Evolutionary conservation across 2,329 filamentous ascomycete species (phyloP), one percentile per base, ranked within the genome.

Genomic region (Bertia moriformis): DNA sequence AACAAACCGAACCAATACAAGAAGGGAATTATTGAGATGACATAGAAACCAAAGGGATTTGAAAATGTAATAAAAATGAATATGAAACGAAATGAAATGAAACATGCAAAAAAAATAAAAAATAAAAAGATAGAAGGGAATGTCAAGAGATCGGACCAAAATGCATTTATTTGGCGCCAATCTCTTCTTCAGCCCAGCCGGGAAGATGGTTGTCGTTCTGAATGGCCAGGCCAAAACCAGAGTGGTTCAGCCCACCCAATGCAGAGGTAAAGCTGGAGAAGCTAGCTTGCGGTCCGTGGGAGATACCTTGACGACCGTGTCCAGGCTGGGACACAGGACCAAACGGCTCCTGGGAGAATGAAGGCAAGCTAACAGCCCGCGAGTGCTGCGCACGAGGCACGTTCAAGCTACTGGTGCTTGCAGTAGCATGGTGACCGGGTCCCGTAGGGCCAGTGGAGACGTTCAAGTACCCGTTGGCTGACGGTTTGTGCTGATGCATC

Each of bases 281-380:
- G 40, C 75, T 68, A 14, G 32, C 55, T 74, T 69, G 36, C 51
- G 47, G 18, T 49, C 48, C 38, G 47, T 49, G 29, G 65, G 66
- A 18, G 69, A 69, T 39, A 59, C 57, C 14, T 50, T 49, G 4
- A 57, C 62, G 22, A 57, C 57, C 44, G 59, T 61, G 14, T 65
- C 66, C 14, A 63, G 60, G 15, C 63, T 53, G 45, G 30, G 65
- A 63, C 55, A 66, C 69, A 44, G 61, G 67, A 40, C 65, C 66
- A 33, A 71, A 69, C 39, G 77, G 77, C 56, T 78, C 71, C 40
- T 76, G 73, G 14, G 74, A 73, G 1, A 82, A 68, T 4, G 71
- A 75, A 1, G 91, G 91, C 51, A 98, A 65, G 55, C 87, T 94
- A 43, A 95, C 86, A 22, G 91, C 87, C 27, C 91, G 80, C 52